Base-by-base conservation (phyloP, 805 yeast genomes). In the Ogataea philodendri region DNA sequence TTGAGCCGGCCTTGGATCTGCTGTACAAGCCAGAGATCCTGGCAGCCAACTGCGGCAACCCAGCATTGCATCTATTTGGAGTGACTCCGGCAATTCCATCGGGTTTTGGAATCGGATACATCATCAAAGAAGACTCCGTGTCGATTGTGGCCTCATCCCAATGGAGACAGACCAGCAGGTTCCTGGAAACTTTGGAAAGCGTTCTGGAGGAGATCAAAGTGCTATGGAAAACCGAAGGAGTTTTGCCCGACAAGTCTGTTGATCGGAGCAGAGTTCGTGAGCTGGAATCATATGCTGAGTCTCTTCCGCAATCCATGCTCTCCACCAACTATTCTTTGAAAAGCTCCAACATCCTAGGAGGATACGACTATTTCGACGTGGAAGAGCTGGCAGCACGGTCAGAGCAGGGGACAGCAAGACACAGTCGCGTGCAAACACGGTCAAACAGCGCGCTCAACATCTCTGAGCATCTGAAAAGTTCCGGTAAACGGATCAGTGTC, bases 281-380 rank as follows among this genome's bases (percentile, higher is more conserved):
- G 20, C 24, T 58, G 17, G 55, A 54, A 27, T 28, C 33, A 5
- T 54, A 55, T 46, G 57, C 46, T 35, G 51, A 48, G 15, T 60
- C 63, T 9, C 51, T 55, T 18, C 68, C 65, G 18, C 52, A 51
- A 60, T 51, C 59, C 7, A 29, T 59, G 48, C 33, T 57, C 39
- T 52, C 40, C 29, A 50, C 57, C 35, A 67, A 52, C 37, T 51
- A 52, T 35, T 47, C 58, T 7, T 30, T 22, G 17, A 31, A 35
- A 10, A 36, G 58, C 41, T 45, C 63, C 44, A 46, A 63, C 52
- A 47, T 71, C 59, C 54, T 76, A 35, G 81, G 81, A 20, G 81
- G 81, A 3, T 76, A 76, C 47, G 80, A 78, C 25, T 76, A 74
- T 46, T 76, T 76, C 43, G 81, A 76, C 52, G 72, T 74, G 57